Base-by-base conservation (phyloP, 805 yeast species). In the Candida taoyuanica region DNA sequence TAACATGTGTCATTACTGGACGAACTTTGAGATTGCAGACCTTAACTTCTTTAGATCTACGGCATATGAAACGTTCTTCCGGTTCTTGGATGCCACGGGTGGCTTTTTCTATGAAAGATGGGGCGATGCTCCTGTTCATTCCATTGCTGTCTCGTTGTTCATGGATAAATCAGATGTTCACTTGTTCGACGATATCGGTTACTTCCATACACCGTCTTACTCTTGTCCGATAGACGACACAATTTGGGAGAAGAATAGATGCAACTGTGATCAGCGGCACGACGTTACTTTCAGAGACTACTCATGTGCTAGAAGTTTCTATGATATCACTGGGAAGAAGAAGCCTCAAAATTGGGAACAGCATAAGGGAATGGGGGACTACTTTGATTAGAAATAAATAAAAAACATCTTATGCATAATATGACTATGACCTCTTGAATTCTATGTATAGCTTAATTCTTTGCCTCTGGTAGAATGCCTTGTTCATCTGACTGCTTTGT, bases 61-160 rank as follows among this genome's bases (percentile, higher is more conserved):
- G 35, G 67, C 68, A 1, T 77, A 76, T 52, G 52, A 58, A 25
- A 56, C 62, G 8, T 70, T 64, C 45, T 75, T 76, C 48, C 56
- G 71, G 14, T 60, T 50, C 51, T 46, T 76, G 35, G 81, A 75
- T 51, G 43, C 55, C 23, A 48, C 68, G 0, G 71, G 76, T 13
- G 83, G 82, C 2, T 68, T 74, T 41, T 74, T 73, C 51, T 73
- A 73, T 46, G 82, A 77, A 51, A 54, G 83, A 64, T 86, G 95
- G 96, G 96, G 95, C 45, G 95, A 86, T 62, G 95, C 95, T 17
- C 95, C 95, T 15, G 81, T 85, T 34, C 94, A 85, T 62, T 81
- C 94, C 4, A 78, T 85, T 53, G 95, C 91, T 20, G 94, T 83
- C 13, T 66, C 91, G 3, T 64, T 87, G 46, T 83, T 87, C 63